Evolutionary conservation across 108 stramenopile genomes (phyloP).

Genomic region (Poteriospumella lacustris): DNA sequence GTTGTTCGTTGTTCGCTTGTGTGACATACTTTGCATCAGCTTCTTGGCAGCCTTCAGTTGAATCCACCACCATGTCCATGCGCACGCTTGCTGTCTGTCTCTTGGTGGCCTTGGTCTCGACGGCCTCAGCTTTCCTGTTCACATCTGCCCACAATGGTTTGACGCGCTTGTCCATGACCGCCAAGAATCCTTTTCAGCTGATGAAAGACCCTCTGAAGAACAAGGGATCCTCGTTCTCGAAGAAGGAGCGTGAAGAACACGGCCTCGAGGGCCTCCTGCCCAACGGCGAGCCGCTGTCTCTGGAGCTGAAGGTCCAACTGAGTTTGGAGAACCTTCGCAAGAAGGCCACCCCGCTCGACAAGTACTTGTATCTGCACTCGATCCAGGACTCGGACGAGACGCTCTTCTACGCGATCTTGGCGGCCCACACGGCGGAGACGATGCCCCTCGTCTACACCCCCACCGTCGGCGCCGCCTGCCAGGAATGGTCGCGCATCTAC

Average conservation of each 20-base stretch:
- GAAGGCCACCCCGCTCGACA: conserved; percentile 69
- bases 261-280: conserved; percentile 47
- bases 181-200: too few species aligned
- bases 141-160: too few species aligned
- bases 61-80: too few species aligned
- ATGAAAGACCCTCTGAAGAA: conserved; percentile 21
- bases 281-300: conserved; percentile 37
- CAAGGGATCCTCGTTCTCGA: conserved; percentile 38
- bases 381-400: conserved; percentile 94
- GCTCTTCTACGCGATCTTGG: conserved; percentile 84
- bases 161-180: too few species aligned
- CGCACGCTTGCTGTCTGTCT: too few species aligned
- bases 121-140: too few species aligned
- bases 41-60: too few species aligned
- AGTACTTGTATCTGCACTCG: conserved; percentile 80
- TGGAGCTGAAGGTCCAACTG: conserved; percentile 55
- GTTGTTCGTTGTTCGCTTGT: too few species aligned
- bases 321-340: conserved; percentile 60
- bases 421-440: conserved; percentile 87
- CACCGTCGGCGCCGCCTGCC: conserved; percentile 93
- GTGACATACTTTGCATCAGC: too few species aligned
- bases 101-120: too few species aligned
- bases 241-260: conserved; percentile 25
- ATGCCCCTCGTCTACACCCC: conserved; percentile 97
- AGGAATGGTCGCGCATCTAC: conserved; percentile 56